A percentile compares a stretch with the other conserved stretches of the same genome.
Conservation (phyloP, 306 rosid species). For the Sesbania bispinosa region DNA sequence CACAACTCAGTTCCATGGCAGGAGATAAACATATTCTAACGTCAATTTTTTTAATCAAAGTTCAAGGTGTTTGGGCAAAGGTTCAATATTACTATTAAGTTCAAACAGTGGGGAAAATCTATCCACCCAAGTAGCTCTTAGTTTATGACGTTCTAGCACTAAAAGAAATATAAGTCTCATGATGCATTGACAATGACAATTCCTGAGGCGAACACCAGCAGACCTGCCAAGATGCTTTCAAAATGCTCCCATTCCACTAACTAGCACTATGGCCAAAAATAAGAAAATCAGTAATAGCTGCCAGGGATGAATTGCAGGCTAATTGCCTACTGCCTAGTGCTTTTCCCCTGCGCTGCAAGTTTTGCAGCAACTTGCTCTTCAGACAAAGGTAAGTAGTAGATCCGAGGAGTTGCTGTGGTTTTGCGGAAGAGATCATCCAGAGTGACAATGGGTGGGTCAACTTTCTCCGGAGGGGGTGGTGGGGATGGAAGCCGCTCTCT, state of each 20-base stretch:
- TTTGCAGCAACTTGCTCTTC: slow-evolving; percentile 79
- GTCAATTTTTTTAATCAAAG: slow-evolving; percentile 11
- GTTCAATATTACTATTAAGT: slow-evolving; percentile 23
- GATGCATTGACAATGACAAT: not conserved
- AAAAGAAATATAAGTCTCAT: slow-evolving; percentile 24
- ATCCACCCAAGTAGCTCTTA: slow-evolving; percentile 31
- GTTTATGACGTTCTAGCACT: slow-evolving; percentile 29
- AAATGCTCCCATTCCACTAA: slow-evolving; percentile 36
- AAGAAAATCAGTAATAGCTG: slow-evolving; percentile 20
- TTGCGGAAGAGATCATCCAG: slow-evolving; percentile 91
- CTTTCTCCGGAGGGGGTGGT: slow-evolving; percentile 65
- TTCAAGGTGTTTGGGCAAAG: not conserved
- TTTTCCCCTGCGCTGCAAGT: slow-evolving; percentile 58
- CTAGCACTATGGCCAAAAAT: slow-evolving; percentile 30
- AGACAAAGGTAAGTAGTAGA: slow-evolving; percentile 88
- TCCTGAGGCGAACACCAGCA: slow-evolving; percentile 31
- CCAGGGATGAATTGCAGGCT: slow-evolving; percentile 20
- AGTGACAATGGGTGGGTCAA: slow-evolving; percentile 78
- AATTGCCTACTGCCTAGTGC: slow-evolving; percentile 35
- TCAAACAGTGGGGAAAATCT: slow-evolving; percentile 22
- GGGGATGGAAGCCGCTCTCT: slow-evolving; percentile 89
- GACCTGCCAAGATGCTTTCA: slow-evolving; percentile 36
- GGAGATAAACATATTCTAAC: not conserved
- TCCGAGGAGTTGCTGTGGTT: slow-evolving; percentile 86
- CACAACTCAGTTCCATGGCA: not conserved